These are phyloP conservation scores for Neopestalotiopsis sp. DNA, from an alignment of 2,329 filamentous ascomycete species.

Conservation along the genomic window DNA sequence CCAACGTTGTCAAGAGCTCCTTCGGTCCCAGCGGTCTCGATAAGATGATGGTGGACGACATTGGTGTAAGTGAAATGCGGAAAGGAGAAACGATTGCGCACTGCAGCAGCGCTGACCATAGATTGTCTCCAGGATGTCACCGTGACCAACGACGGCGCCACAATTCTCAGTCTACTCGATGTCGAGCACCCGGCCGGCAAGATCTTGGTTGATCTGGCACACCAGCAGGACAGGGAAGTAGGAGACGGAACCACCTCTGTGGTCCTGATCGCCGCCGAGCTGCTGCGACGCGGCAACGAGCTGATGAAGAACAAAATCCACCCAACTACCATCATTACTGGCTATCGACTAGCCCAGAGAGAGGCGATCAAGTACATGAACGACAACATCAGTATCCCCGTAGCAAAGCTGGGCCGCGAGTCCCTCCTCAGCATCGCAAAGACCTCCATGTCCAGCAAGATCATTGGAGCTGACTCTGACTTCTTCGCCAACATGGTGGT, in stretches of 20 bases:
- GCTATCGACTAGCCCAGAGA: slow-evolving; percentile 91
- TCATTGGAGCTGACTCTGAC: slow-evolving; percentile 93
- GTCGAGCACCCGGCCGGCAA: slow-evolving; percentile 98
- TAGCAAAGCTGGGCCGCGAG: slow-evolving; percentile 88
- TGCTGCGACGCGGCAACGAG: slow-evolving; percentile 92
- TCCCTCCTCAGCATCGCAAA: slow-evolving; percentile 94
- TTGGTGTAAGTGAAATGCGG: slow-evolving; percentile 70
- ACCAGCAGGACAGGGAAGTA: slow-evolving; percentile 99
- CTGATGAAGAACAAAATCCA: slow-evolving; percentile 99
- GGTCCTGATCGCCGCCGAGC: slow-evolving; percentile 94
- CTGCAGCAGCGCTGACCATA: slow-evolving; percentile 8
- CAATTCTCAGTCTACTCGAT: slow-evolving; percentile 92
- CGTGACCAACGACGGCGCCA: slow-evolving; percentile 98
- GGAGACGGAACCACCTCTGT: slow-evolving; percentile 98
- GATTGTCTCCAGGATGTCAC: slow-evolving; percentile 77
- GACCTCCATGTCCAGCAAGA: slow-evolving; percentile 99
- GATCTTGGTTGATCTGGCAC: slow-evolving; percentile 95
- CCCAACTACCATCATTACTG: slow-evolving; percentile 98
- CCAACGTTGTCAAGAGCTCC: slow-evolving; percentile 98
- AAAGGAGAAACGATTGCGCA: background rate
- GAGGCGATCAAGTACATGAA: slow-evolving; percentile 99
- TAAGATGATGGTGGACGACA: slow-evolving; percentile 99
- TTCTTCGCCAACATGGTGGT: slow-evolving; percentile 99
- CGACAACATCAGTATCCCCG: slow-evolving; percentile 96
- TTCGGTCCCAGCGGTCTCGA: slow-evolving; percentile 97